These are phyloP conservation scores for Protomyces pachydermus DNA, from an alignment of 1,139 yeast genomes.

Conservation along the genomic window DNA sequence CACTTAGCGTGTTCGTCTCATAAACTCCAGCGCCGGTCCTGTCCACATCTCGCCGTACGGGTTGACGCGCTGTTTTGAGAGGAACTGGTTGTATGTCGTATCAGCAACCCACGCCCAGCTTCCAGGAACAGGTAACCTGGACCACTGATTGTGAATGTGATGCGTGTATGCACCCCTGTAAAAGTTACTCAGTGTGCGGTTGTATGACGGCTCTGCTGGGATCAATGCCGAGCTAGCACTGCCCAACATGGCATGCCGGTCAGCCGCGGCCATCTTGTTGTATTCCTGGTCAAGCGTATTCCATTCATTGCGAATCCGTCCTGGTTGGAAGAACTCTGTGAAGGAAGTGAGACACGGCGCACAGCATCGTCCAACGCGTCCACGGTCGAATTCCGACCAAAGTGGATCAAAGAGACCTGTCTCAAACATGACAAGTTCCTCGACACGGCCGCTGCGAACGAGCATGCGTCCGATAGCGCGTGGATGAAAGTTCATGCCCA, in stretches of 20 bases:
- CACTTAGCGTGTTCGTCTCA: background rate
- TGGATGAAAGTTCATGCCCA: slow-evolving; percentile 25
- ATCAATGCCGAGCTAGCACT: background rate
- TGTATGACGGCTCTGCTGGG: background rate
- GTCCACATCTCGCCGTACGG: slow-evolving; percentile 18
- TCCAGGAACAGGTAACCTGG: slow-evolving; percentile 5
- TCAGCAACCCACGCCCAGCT: slow-evolving; percentile 26
- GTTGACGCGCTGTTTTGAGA: slow-evolving; percentile 6
- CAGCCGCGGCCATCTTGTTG: background rate
- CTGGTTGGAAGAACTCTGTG: background rate
- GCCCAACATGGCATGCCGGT: background rate
- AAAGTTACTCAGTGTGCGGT: slow-evolving; percentile 16
- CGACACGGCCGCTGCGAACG: background rate
- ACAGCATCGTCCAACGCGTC: slow-evolving; percentile 7
- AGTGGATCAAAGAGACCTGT: slow-evolving; percentile 24
- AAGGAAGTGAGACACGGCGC: slow-evolving; percentile 18
- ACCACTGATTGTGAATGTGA: slow-evolving; percentile 26
- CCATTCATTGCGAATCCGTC: slow-evolving; percentile 6
- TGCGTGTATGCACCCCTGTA: slow-evolving; percentile 17
- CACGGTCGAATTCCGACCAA: slow-evolving; percentile 18
- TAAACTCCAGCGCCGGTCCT: background rate
- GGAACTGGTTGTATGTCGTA: slow-evolving; percentile 18
- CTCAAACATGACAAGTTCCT: slow-evolving; percentile 23
- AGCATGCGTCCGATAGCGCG: slow-evolving; percentile 20
- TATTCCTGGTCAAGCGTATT: background rate